Conservation (phyloP, 164 flowering plant genomes). For the Akebia trifoliata region DNA sequence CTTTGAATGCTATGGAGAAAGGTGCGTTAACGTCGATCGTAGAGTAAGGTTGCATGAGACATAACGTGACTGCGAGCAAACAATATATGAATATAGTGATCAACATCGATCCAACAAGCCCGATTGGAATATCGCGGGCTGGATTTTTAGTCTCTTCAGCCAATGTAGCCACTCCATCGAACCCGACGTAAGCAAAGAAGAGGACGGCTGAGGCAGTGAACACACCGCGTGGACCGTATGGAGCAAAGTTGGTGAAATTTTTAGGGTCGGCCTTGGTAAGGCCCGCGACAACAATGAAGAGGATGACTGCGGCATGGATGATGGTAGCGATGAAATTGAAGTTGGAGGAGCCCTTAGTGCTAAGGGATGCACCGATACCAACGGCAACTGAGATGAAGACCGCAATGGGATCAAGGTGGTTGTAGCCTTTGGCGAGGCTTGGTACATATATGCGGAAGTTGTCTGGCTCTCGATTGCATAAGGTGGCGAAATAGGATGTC, state of each 20-base stretch:
- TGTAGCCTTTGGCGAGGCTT: conserved; percentile 32
- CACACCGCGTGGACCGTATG: conserved; percentile 46
- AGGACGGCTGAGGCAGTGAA: conserved; percentile 59
- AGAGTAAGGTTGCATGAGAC: conserved; percentile 44
- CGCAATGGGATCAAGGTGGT: conserved; percentile 59
- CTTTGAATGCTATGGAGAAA: conserved; percentile 44
- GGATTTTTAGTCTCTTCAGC: conserved; percentile 77
- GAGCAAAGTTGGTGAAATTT: conserved; percentile 38
- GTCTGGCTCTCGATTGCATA: conserved; percentile 37
- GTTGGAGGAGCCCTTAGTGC: conserved; percentile 53
- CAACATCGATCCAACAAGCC: conserved; percentile 58
- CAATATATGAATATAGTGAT: conserved; percentile 39
- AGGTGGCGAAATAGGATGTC: conserved; percentile 72
- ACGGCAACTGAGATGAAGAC: conserved; percentile 26
- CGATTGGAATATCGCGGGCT: conserved; percentile 56
- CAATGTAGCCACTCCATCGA: conserved; percentile 60
- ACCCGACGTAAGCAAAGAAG: conserved; percentile 59
- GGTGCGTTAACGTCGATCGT: conserved; percentile 39
- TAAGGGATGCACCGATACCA: conserved; percentile 24
- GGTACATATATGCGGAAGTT: conserved; percentile 34
- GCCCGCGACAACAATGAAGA: conserved; percentile 55
- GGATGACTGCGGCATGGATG: conserved; percentile 31
- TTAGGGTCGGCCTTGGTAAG: conserved; percentile 35
- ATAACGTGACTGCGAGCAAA: conserved; percentile 37
- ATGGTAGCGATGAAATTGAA: conserved; percentile 51